phyloP scores from a whole-genome alignment of 2,329 filamentous ascomycete species.

The Nemania bipapillata region DNA sequence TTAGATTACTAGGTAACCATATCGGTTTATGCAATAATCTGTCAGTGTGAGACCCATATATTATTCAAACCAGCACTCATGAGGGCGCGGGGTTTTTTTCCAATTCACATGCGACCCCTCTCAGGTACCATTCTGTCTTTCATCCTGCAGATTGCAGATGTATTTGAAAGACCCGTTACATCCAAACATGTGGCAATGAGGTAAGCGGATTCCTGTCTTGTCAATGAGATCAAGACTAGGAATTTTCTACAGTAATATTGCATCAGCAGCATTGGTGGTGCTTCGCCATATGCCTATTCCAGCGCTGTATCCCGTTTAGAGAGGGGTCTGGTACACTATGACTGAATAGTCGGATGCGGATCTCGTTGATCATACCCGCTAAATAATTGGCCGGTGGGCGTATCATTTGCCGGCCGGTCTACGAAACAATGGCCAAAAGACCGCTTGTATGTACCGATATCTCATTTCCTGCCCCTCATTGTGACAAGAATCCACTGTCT shows the following conservation, averaged over 20 bases:
- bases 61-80: neutral
- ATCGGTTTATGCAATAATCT: neutral
- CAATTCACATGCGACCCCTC: neutral
- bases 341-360: conserved; percentile 15
- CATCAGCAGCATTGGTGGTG: conserved; percentile 4
- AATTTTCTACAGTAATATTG: conserved; percentile 20
- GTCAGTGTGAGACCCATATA: neutral
- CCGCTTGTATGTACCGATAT: conserved; percentile 17
- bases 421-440: conserved; percentile 3
- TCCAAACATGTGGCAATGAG: neutral
- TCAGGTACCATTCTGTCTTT: too few relatives aligned
- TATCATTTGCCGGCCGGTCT: conserved; percentile 37
- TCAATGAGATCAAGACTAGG: neutral
- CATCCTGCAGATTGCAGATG: too few relatives aligned
- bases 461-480: conserved; percentile 11
- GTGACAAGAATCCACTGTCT: conserved; percentile 10
- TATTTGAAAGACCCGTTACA: neutral
- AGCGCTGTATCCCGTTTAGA: neutral
- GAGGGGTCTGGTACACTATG: conserved; percentile 10
- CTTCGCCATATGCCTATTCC: neutral
- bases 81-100: neutral
- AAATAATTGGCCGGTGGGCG: conserved; percentile 1
- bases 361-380: conserved; percentile 14
- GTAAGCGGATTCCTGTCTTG: conserved; percentile 9
- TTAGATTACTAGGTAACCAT: neutral